Conservation (phyloP, 768 basidiomycete species). For the Chalciporus sphaerocephalus region DNA sequence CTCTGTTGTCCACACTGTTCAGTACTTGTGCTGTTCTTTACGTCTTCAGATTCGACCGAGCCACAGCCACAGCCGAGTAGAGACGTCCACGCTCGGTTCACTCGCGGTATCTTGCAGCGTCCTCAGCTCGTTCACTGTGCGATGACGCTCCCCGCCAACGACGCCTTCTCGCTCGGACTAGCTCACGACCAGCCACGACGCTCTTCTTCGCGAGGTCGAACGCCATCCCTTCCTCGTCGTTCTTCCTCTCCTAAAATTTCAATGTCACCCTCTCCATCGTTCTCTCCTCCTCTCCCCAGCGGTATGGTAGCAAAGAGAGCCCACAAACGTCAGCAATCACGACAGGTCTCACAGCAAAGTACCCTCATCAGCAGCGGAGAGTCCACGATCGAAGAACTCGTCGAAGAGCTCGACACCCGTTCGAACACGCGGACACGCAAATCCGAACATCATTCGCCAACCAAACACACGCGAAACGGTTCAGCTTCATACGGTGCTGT, state of each 20-base stretch:
- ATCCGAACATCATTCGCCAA: slow-evolving; percentile 7
- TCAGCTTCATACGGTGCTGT: slow-evolving; percentile 2
- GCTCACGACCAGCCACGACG: slow-evolving; percentile 34
- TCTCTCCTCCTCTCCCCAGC: slow-evolving; percentile 18
- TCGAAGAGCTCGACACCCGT: slow-evolving; percentile 19
- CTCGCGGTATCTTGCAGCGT: neutral
- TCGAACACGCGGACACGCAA: slow-evolving; percentile 19
- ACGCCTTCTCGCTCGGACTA: slow-evolving; percentile 34
- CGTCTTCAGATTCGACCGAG: neutral
- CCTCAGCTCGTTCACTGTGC: neutral
- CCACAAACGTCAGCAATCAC: slow-evolving; percentile 21
- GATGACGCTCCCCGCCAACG: slow-evolving; percentile 34
- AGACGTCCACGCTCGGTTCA: neutral
- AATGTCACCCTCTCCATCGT: slow-evolving; percentile 36
- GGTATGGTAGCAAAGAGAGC: slow-evolving; percentile 38
- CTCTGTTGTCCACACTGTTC: neutral
- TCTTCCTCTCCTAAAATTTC: slow-evolving; percentile 48
- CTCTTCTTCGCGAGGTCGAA: slow-evolving; percentile 20
- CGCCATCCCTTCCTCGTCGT: slow-evolving; percentile 31
- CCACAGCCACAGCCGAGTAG: slow-evolving; percentile 15
- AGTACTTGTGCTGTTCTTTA: neutral
- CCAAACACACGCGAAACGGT: slow-evolving; percentile 8
- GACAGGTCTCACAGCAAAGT: slow-evolving; percentile 23
- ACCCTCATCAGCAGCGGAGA: slow-evolving; percentile 10
- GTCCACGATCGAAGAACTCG: slow-evolving; percentile 23